A percentile compares a stretch with the other conserved stretches of the same genome.
These are phyloP conservation scores for Penicillium sp. DNA, from an alignment of 2,329 filamentous ascomycete species.

Conservation along the genomic window DNA sequence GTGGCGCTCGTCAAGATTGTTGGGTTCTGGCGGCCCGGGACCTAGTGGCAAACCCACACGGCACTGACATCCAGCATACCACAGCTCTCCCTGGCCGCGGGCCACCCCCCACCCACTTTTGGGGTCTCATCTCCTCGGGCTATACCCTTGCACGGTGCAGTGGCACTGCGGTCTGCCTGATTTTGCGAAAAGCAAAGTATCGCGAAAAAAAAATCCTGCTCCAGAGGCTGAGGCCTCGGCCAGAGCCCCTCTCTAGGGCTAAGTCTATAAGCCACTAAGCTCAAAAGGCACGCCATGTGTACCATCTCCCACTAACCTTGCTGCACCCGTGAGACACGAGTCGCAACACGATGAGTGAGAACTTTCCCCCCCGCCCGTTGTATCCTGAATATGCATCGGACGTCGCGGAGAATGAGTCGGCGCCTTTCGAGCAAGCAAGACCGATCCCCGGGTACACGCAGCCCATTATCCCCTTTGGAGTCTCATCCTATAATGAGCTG, in stretches of 20 bases:
- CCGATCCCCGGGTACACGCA: slow-evolving; percentile 21
- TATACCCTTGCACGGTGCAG: not conserved
- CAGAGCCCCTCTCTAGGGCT: slow-evolving; percentile 11
- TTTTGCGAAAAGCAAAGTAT: no score
- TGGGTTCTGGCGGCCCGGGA: slow-evolving; percentile 2
- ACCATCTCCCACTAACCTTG: not conserved
- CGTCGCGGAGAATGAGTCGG: slow-evolving; percentile 8
- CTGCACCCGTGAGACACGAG: not conserved
- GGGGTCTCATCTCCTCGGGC: slow-evolving; percentile 3
- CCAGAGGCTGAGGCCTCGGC: not conserved
- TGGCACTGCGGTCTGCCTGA: no score
- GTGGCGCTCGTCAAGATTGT: not conserved
- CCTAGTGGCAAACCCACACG: slow-evolving; percentile 22
- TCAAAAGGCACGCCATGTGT: slow-evolving; percentile 3
- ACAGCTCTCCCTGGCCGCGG: slow-evolving; percentile 14
- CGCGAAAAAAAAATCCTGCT: not conserved
- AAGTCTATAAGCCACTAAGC: slow-evolving; percentile 6
- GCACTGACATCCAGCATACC: slow-evolving; percentile 27
- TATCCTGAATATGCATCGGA: slow-evolving; percentile 6
- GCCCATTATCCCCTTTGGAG: slow-evolving; percentile 10
- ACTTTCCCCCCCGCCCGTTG: slow-evolving; percentile 3
- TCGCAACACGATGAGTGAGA: slow-evolving; percentile 12
- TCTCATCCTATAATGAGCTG: slow-evolving; percentile 19
- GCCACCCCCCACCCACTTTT: slow-evolving; percentile 8
- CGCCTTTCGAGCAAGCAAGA: slow-evolving; percentile 17